A percentile compares a stretch with the other conserved stretches of the same genome.
These are phyloP conservation scores for Pleomassaria siparia DNA, from an alignment of 2,329 filamentous ascomycete species.

Conservation along the genomic window DNA sequence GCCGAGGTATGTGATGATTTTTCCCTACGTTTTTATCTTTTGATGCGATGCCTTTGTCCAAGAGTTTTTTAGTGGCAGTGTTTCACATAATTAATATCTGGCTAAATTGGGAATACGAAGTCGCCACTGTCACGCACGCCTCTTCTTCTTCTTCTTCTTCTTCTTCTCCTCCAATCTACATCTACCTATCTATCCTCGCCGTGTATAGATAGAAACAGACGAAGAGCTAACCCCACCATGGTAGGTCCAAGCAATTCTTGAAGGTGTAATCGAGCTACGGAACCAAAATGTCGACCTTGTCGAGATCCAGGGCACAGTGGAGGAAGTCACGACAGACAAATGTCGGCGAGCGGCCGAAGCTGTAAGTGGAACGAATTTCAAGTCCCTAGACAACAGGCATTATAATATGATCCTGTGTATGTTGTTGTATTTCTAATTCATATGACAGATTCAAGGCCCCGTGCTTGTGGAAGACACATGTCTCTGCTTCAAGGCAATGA, in stretches of 20 bases:
- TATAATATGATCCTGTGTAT: background rate
- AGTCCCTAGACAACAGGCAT: background rate
- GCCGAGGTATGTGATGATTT: constrained; percentile 55
- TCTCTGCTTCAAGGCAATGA: constrained; percentile 86
- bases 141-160: too few relatives aligned
- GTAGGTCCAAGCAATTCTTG: constrained; percentile 76
- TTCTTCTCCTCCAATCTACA: background rate
- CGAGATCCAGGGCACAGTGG: constrained; percentile 89
- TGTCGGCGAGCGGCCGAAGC: constrained; percentile 76
- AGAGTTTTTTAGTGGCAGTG: too few relatives aligned
- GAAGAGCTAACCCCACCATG: background rate
- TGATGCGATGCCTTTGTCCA: background rate
- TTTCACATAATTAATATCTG: too few relatives aligned
- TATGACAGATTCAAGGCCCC: constrained; percentile 70
- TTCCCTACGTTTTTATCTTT: background rate
- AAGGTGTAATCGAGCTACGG: constrained; percentile 68
- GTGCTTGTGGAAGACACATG: constrained; percentile 96
- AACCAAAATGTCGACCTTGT: constrained; percentile 77
- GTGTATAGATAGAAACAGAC: background rate
- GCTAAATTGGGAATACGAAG: too few relatives aligned
- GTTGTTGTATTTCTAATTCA: background rate
- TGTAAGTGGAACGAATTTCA: constrained; percentile 58
- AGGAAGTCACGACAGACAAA: constrained; percentile 89
- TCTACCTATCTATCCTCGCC: too few relatives aligned
- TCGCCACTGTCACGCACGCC: too few relatives aligned